phyloP scores from a whole-genome alignment of 2,329 filamentous ascomycete genomes.

The Dactylellina haptotyla region DNA sequence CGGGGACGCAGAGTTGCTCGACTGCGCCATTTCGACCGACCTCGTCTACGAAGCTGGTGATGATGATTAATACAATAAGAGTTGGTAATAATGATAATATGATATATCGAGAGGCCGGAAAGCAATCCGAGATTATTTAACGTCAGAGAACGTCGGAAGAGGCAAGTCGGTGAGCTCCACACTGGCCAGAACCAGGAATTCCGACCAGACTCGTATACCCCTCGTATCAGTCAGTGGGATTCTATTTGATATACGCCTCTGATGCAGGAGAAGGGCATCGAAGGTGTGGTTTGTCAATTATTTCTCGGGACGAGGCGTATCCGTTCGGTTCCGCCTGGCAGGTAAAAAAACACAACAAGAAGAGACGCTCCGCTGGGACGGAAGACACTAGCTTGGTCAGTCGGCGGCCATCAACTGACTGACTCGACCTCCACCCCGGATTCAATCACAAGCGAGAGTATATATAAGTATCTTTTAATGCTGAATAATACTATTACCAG shows the following conservation, averaged over 20 bases:
- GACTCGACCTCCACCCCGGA: too few species aligned
- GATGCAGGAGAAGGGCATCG: neutral
- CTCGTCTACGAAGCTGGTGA: too few species aligned
- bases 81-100: too few species aligned
- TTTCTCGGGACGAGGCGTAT: slow-evolving; percentile 36
- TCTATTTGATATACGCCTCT: neutral
- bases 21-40: slow-evolving; percentile 49
- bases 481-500: too few species aligned
- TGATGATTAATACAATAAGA: neutral
- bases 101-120: too few species aligned
- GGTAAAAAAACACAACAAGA: slow-evolving; percentile 1
- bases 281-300: neutral
- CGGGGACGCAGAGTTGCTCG: slow-evolving; percentile 27
- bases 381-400: too few species aligned
- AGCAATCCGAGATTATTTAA: too few species aligned
- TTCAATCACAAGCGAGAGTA: neutral
- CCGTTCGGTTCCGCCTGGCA: slow-evolving; percentile 42
- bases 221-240: too few species aligned
- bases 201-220: too few species aligned
- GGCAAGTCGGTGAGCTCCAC: neutral
- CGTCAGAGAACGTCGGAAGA: neutral
- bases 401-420: too few species aligned
- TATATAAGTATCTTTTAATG: too few species aligned
- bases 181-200: neutral
- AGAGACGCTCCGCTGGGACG: too few species aligned